phyloP scores from a whole-genome alignment of 768 basidiomycete genomes.

The Holtermanniella nyarrowii region DNA sequence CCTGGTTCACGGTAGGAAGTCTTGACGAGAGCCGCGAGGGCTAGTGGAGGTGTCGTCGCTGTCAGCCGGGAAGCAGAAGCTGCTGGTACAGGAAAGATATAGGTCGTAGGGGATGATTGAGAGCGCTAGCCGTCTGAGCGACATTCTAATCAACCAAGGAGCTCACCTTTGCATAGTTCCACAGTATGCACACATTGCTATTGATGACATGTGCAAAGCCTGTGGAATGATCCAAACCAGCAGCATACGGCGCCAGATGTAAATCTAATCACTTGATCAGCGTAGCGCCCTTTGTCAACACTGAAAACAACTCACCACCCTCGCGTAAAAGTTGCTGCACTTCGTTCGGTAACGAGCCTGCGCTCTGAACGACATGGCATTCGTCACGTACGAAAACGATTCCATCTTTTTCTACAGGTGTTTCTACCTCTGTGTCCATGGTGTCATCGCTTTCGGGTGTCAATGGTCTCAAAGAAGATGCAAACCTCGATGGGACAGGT shows the following conservation, averaged over 20 bases:
- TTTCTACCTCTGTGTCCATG: not conserved
- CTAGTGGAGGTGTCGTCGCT: constrained; percentile 19
- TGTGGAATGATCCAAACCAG: constrained; percentile 24
- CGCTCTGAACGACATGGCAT: not conserved
- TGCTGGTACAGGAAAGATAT: constrained; percentile 34
- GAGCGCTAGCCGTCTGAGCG: not conserved
- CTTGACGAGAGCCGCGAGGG: constrained; percentile 28
- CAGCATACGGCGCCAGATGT: constrained; percentile 2
- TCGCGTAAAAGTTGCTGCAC: not conserved
- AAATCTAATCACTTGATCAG: not conserved
- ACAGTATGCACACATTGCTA: constrained; percentile 27
- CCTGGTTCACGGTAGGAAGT: constrained; percentile 69
- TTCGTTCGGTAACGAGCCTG: not conserved
- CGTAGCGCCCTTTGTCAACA: not conserved
- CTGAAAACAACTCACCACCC: not conserved
- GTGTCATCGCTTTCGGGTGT: not conserved
- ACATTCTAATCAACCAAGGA: not conserved
- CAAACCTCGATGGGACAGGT: not conserved
- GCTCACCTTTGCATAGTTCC: constrained; percentile 38
- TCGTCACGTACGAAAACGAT: not conserved
- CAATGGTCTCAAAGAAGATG: not conserved
- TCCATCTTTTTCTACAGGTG: not conserved
- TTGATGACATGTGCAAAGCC: constrained; percentile 37
- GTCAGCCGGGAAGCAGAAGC: constrained; percentile 9
- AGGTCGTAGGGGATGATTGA: constrained; percentile 31